phyloP scores from a whole-genome alignment of 2,329 filamentous ascomycete genomes.

The Cladosporium sp. region DNA sequence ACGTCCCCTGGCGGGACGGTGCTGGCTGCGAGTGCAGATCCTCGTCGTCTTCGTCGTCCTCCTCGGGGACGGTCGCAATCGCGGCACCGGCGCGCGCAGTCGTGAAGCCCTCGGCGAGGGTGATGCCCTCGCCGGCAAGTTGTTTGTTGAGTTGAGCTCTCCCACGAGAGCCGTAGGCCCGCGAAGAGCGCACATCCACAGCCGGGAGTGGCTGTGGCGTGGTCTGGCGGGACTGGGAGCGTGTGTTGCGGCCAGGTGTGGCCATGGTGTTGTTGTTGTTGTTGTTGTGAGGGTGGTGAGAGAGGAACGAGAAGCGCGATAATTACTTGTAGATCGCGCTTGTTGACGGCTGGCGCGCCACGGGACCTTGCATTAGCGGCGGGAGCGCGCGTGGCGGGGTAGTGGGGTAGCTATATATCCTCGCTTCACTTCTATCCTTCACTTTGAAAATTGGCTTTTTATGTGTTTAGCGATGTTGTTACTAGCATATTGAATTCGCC shows the following conservation, averaged over 20 bases:
- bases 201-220: slow-evolving; percentile 15
- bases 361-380: slow-evolving; percentile 15
- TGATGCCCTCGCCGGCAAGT: slow-evolving; percentile 3
- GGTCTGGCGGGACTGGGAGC: slow-evolving; percentile 12
- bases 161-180: slow-evolving; percentile 16
- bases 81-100: slow-evolving; percentile 1
- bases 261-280: slow-evolving; percentile 7
- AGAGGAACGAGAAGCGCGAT: not conserved
- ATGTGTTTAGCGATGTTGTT: not conserved
- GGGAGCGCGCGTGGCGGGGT: slow-evolving; percentile 1
- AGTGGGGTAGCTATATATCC: not conserved
- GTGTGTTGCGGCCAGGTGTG: slow-evolving; percentile 17
- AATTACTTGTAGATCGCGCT: not conserved
- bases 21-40: slow-evolving; percentile 5
- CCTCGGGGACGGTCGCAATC: not conserved
- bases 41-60: slow-evolving; percentile 1
- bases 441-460: not conserved
- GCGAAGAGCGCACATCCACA: slow-evolving; percentile 5
- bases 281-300: not conserved
- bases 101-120: slow-evolving; percentile 12
- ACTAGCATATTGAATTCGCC: not conserved
- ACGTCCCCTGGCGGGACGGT: slow-evolving; percentile 6
- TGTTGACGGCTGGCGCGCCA: slow-evolving; percentile 12
- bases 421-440: not conserved
- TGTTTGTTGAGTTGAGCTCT: slow-evolving; percentile 14